These are phyloP conservation scores for Vaccinium darrowii DNA, from an alignment of 148 eudicot species.

Conservation along the genomic window DNA sequence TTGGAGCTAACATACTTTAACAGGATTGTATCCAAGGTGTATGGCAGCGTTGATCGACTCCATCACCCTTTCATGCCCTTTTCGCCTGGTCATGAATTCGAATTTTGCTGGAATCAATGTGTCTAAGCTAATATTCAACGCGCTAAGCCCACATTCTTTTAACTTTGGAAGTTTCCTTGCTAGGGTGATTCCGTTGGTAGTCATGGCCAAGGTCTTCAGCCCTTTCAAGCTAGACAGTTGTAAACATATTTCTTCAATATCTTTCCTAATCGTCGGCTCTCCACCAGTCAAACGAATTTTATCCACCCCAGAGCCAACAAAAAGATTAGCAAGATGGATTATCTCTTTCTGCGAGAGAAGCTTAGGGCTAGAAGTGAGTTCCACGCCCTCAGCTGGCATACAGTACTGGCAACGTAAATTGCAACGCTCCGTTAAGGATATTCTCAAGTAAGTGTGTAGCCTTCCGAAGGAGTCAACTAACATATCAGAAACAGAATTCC, in stretches of 20 bases:
- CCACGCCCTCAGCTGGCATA: conserved; percentile 96
- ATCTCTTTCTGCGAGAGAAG: conserved; percentile 73
- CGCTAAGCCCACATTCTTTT: conserved; percentile 72
- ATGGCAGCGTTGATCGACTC: conserved; percentile 75
- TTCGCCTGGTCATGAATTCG: conserved; percentile 85
- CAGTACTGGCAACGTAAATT: conserved; percentile 95
- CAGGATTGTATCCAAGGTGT: conserved; percentile 81
- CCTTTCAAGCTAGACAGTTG: conserved; percentile 70
- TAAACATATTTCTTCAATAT: conserved; percentile 81
- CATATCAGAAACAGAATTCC: conserved; percentile 61
- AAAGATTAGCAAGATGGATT: conserved; percentile 66
- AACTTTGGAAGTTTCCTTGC: conserved; percentile 83
- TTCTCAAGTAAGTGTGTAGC: conserved; percentile 81
- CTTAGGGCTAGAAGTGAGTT: conserved; percentile 66
- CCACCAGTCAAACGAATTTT: conserved; percentile 98
- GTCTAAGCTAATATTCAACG: conserved; percentile 86
- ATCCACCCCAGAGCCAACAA: conserved; percentile 78
- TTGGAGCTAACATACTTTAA: conserved; percentile 51
- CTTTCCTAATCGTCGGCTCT: conserved; percentile 88
- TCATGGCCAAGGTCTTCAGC: conserved; percentile 76
- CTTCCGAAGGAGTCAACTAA: conserved; percentile 90
- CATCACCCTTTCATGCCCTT: conserved; percentile 86
- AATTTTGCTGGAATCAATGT: conserved; percentile 82
- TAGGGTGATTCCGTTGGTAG: conserved; percentile 83
- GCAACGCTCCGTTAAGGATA: conserved; percentile 92